Percentiles rank a stretch among this genome's conserved stretches.
phyloP scores from a whole-genome alignment of 1,284 basidiomycete genomes.

The Apiotrichum gracile region DNA sequence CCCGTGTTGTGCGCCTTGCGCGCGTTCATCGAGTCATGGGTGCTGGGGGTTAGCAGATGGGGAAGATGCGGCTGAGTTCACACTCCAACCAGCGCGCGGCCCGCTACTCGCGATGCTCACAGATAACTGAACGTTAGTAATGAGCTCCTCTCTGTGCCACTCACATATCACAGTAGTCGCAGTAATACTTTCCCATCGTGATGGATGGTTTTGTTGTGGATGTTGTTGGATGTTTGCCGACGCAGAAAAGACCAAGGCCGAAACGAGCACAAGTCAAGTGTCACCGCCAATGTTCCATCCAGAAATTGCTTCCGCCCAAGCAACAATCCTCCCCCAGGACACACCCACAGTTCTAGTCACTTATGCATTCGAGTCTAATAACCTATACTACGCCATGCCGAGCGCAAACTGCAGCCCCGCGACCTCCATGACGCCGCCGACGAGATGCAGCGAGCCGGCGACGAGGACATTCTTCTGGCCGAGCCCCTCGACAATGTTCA shows the following conservation, averaged over 20 bases:
- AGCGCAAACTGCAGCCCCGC: slow-evolving; percentile 61
- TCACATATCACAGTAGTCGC: slow-evolving; percentile 52
- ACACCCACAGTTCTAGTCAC: background rate
- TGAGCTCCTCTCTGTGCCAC: background rate
- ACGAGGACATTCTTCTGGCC: slow-evolving; percentile 60
- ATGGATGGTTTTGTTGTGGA: background rate
- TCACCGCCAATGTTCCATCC: no score
- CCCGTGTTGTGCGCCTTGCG: slow-evolving; percentile 97
- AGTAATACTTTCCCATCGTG: slow-evolving; percentile 49
- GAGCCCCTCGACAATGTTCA: slow-evolving; percentile 55
- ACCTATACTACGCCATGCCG: slow-evolving; percentile 32
- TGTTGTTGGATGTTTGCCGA: background rate
- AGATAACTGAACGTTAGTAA: slow-evolving; percentile 53
- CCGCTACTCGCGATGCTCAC: slow-evolving; percentile 5
- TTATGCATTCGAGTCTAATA: background rate
- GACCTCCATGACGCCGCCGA: slow-evolving; percentile 90
- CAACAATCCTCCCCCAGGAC: background rate
- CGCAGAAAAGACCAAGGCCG: no score
- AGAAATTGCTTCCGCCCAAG: no score
- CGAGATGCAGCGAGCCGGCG: slow-evolving; percentile 86
- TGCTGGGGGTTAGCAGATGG: slow-evolving; percentile 14
- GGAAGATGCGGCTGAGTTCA: background rate
- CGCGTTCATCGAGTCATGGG: slow-evolving; percentile 52
- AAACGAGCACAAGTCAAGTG: background rate
- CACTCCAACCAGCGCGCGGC: no score